Evolutionary conservation across 768 basidiomycete genomes (phyloP), one percentile per base, ranked within the genome.

Genomic region (Multifurca ochricompacta): DNA sequence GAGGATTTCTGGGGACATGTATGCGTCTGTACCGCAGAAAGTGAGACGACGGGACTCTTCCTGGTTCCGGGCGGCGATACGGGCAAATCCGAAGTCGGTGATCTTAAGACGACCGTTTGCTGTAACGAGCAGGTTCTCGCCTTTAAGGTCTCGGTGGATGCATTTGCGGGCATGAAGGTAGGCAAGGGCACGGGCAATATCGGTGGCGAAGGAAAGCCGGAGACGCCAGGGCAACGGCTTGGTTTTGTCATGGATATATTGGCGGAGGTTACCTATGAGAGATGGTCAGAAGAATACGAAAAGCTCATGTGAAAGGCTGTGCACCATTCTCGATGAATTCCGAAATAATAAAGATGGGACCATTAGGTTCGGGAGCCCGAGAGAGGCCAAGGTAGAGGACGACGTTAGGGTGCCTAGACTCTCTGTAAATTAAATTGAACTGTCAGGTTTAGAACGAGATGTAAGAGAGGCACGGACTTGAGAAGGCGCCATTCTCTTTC

Each of bases 401-500:
- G 59, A 96, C 89, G 65, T 94, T 92, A 8, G 91, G 89, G 70
- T 92, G 93, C 50, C 92, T 77, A 37, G 87, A 86, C 73, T 92
- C 89, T 65, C 81, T 77, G 54, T n/a, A 25, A 31, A 18, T 7
- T 23, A 0, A 1, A 9, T 25, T n/a, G 34, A 64, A 56, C 25
- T 6, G 8, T 21, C 48, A 25, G 34, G 55, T n/a, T n/a, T 51
- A 25, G 51, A 58, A 14, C 40, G 52, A 48, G 32, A 16, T 37
- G 59, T 32, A 56, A 30, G 59, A 51, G 50, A 18, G 19, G 32
- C 1, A 62, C 70, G 57, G 64, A 80, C 77, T 92, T 91, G 92
- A 97, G 96, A 28, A 98, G 80, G 28, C 90, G 79, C 91, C 93
- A 96, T 76, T 99, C 95, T n/a, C 95, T 80, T 65, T 95, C 91